phyloP scores from a whole-genome alignment of 345 rosid species.

The thale cress (Arabidopsis thaliana) region TAIR10.1 NC_003076.8:18711501-18712000 shows the following conservation, averaged over 20 bases:
- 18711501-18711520: conserved; percentile 94
- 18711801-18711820: conserved; percentile 87
- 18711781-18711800: conserved; percentile 88
- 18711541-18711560: conserved; percentile 74
- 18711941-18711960: conserved; percentile 54
- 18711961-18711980: conserved; percentile 45
- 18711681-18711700: conserved; percentile 96
- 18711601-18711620: conserved; percentile 93
- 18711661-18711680: conserved; percentile 80
- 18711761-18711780: conserved; percentile 85
- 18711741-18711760: conserved; percentile 79
- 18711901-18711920: too few species aligned
- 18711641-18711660: conserved; percentile 87
- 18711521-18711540: conserved; percentile 86
- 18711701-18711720: conserved; percentile 90
- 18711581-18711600: conserved; percentile 79
- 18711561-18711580: conserved; percentile 43
- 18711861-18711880: conserved; percentile 3
- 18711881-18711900: background rate
- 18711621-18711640: conserved; percentile 88
- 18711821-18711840: conserved; percentile 89
- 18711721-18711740: conserved; percentile 88
- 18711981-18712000: conserved; percentile 45
- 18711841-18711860: conserved; percentile 69
- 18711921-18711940: conserved; percentile 21